A percentile compares a stretch with the other conserved stretches of the same genome.
These are phyloP conservation scores for Narthecium ossifragum DNA, from an alignment of 106 monocot genomes.

Conservation along the genomic window DNA sequence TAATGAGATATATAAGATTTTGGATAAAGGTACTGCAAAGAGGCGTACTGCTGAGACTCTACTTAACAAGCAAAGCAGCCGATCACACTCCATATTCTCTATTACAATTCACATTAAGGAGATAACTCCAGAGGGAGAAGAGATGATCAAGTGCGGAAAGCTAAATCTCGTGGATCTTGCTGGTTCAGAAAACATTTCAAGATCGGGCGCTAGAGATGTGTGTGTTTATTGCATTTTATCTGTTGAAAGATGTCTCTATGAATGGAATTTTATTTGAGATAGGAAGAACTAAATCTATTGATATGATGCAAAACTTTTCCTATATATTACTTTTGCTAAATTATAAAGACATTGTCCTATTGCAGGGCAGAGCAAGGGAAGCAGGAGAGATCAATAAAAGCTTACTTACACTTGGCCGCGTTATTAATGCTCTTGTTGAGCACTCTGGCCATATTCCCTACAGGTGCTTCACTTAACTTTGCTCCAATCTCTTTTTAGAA, in stretches of 20 bases:
- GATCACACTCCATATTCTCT: constrained; percentile 94
- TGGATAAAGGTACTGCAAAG: constrained; percentile 90
- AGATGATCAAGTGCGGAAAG: constrained; percentile 97
- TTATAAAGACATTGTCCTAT: constrained; percentile 2
- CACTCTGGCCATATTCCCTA: constrained; percentile 98
- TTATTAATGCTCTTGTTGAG: constrained; percentile 94
- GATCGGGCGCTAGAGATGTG: constrained; percentile 95
- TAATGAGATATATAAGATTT: constrained; percentile 87
- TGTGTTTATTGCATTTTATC: constrained; percentile 18
- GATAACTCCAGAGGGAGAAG: constrained; percentile 87
- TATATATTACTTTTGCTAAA: background rate
- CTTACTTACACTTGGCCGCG: constrained; percentile 94
- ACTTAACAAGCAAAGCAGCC: constrained; percentile 95
- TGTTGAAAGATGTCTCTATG: background rate
- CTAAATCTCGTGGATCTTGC: constrained; percentile 98
- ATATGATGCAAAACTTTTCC: background rate
- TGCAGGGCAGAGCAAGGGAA: constrained; percentile 97
- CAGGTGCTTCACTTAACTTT: constrained; percentile 33
- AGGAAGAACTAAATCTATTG: background rate
- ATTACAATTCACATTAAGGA: constrained; percentile 98
- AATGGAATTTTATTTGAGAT: background rate
- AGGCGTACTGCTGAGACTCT: constrained; percentile 93
- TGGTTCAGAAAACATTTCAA: constrained; percentile 96
- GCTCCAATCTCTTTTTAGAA: constrained; percentile 3
- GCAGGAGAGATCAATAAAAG: constrained; percentile 99